Percentiles rank a stretch among this genome's conserved stretches.
These are phyloP conservation scores for Endocalyx cinctus DNA, from an alignment of 2,329 filamentous ascomycete genomes.

Conservation along the genomic window DNA sequence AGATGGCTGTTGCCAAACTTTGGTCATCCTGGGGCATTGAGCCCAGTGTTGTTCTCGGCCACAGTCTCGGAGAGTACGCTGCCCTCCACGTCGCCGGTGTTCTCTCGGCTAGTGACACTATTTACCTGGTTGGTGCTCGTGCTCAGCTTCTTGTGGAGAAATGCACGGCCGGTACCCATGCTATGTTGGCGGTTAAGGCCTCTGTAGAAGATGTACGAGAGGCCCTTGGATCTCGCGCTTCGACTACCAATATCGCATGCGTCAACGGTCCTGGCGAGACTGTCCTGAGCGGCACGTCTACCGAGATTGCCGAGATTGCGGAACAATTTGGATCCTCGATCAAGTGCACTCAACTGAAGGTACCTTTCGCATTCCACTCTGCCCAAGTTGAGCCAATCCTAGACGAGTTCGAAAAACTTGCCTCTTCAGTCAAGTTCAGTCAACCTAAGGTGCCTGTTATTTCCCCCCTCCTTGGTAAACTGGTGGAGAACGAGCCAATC, in stretches of 20 bases:
- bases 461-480: conserved; percentile 60
- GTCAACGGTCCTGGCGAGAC: conserved; percentile 72
- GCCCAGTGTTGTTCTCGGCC: conserved; percentile 52
- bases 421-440: conserved; percentile 49
- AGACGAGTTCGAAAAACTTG: conserved; percentile 52
- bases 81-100: conserved; percentile 68
- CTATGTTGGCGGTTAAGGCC: conserved; percentile 47
- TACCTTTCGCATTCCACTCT: conserved; percentile 65
- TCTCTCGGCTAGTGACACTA: conserved; percentile 64
- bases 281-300: conserved; percentile 56
- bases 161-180: conserved; percentile 63
- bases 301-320: conserved; percentile 34
- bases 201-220: conserved; percentile 48
- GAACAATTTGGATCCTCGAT: conserved; percentile 46
- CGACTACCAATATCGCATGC: conserved; percentile 56
- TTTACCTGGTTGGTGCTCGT: conserved; percentile 66
- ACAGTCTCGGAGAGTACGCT: conserved; percentile 70
- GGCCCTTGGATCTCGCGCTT: conserved; percentile 38
- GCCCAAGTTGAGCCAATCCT: conserved; percentile 61
- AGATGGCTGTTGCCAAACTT: conserved; percentile 53
- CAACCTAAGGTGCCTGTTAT: conserved; percentile 57
- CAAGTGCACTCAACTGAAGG: conserved; percentile 58
- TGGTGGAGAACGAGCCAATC: conserved; percentile 55
- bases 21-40: conserved; percentile 54
- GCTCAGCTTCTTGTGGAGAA: conserved; percentile 60